Evolutionary conservation across 371 early-diverging fungal genomes (phyloP).

Genomic region (Rhizomucor pusillus): DNA sequence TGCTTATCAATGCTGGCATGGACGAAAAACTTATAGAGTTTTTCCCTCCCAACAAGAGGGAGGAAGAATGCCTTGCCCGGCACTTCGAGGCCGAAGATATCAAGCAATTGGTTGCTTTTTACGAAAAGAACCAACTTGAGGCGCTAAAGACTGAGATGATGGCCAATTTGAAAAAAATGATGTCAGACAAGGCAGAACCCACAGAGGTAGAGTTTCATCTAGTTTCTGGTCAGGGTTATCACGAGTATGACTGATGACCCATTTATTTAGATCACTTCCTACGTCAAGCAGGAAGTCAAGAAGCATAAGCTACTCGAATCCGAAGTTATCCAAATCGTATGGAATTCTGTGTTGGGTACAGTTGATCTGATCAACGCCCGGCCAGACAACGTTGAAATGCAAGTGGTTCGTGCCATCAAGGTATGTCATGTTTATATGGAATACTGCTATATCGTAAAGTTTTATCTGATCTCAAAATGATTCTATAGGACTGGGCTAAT

Average conservation of each 20-base stretch:
- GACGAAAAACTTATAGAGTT: slow-evolving; percentile 79
- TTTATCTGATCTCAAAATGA: background rate
- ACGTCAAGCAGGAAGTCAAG: slow-evolving; percentile 66
- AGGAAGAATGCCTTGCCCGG: slow-evolving; percentile 82
- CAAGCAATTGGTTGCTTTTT: slow-evolving; percentile 80
- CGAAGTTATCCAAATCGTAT: slow-evolving; percentile 74
- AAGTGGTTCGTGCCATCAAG: slow-evolving; percentile 62
- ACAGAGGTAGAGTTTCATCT: slow-evolving; percentile 43
- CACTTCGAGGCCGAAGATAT: slow-evolving; percentile 93
- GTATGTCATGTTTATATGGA: slow-evolving; percentile 19
- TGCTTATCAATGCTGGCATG: slow-evolving; percentile 68
- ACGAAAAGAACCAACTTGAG: slow-evolving; percentile 68
- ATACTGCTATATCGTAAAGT: background rate
- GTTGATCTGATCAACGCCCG: slow-evolving; percentile 72
- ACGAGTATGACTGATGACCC: background rate
- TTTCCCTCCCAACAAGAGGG: slow-evolving; percentile 90
- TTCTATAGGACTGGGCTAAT: slow-evolving; percentile 63
- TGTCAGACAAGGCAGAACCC: slow-evolving; percentile 54
- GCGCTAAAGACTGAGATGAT: slow-evolving; percentile 67
- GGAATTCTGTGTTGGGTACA: slow-evolving; percentile 77
- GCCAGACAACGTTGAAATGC: slow-evolving; percentile 82
- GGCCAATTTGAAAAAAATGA: slow-evolving; percentile 54
- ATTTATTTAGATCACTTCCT: slow-evolving; percentile 51
- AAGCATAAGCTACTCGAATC: slow-evolving; percentile 75
- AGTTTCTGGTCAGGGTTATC: background rate